A percentile compares a stretch with the other conserved stretches of the same genome.
Evolutionary conservation across 306 rosid species (phyloP).

Genomic region (Begonia peltatifolia): DNA sequence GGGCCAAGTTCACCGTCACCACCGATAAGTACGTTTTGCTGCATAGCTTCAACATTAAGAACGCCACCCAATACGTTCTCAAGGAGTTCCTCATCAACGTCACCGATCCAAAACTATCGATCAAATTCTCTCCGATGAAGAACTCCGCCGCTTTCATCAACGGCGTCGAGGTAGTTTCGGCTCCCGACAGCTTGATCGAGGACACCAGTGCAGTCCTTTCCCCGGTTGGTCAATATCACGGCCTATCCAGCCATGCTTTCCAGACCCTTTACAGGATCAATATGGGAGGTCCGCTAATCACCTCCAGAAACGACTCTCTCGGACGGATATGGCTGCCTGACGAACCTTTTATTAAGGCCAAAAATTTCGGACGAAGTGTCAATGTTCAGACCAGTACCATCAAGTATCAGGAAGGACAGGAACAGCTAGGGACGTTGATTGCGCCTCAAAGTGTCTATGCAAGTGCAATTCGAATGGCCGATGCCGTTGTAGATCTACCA

Average conservation of each 20-base stretch:
- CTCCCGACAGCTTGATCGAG: constrained; percentile 17
- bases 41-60: constrained; percentile 38
- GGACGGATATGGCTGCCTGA: constrained; percentile 26
- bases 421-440: constrained; percentile 11
- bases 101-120: constrained; percentile 22
- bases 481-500: constrained; percentile 11
- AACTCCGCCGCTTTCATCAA: constrained; percentile 26
- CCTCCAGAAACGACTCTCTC: constrained; percentile 25
- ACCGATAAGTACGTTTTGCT: constrained; percentile 37
- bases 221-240: constrained; percentile 11
- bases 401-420: constrained; percentile 10
- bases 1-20: constrained; percentile 38
- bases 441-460: constrained; percentile 32
- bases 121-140: constrained; percentile 29
- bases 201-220: constrained; percentile 18
- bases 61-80: constrained; percentile 21
- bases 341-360: constrained; percentile 8
- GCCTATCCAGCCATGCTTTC: constrained; percentile 16
- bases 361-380: constrained; percentile 8
- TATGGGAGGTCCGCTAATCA: constrained; percentile 32
- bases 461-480: constrained; percentile 24
- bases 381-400: constrained; percentile 1
- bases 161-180: constrained; percentile 36
- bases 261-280: constrained; percentile 19
- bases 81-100: constrained; percentile 35